These are phyloP conservation scores for Kurtzmaniella quercitrusa DNA, from an alignment of 1,139 yeast genomes.

Conservation along the genomic window DNA sequence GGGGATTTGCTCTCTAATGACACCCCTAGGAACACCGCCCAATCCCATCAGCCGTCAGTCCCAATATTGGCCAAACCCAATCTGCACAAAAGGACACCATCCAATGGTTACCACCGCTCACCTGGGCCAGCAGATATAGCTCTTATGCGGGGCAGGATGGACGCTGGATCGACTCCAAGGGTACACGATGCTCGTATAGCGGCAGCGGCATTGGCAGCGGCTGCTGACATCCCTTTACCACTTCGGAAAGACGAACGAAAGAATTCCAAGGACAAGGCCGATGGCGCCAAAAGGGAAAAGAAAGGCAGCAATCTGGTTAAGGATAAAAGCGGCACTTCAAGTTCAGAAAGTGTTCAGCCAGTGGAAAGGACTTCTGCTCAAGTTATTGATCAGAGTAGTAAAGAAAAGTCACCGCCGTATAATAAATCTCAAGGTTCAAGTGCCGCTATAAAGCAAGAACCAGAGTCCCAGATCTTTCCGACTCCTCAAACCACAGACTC, in stretches of 20 bases:
- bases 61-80: neutral
- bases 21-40: neutral
- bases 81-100: conserved; percentile 4
- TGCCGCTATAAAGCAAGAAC: too few relatives aligned
- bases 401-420: too few relatives aligned
- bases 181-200: conserved; percentile 56
- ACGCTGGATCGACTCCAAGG: conserved; percentile 21
- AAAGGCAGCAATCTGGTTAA: neutral
- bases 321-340: neutral
- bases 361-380: too few relatives aligned
- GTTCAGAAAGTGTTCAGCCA: too few relatives aligned
- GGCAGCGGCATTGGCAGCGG: conserved; percentile 70
- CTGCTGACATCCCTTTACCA: conserved; percentile 64
- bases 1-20: neutral
- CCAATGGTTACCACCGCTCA: conserved; percentile 14
- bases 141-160: conserved; percentile 37
- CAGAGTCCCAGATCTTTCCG: too few relatives aligned
- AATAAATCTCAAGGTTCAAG: too few relatives aligned
- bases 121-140: conserved; percentile 52
- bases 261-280: conserved; percentile 1
- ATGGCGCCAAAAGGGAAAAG: neutral
- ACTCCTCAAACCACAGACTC: too few relatives aligned
- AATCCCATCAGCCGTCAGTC: too few relatives aligned
- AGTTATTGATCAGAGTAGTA: too few relatives aligned
- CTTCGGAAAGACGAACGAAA: conserved; percentile 15